These are phyloP conservation scores for Trifolium dubium DNA, from an alignment of 306 rosid species.

Conservation along the genomic window DNA sequence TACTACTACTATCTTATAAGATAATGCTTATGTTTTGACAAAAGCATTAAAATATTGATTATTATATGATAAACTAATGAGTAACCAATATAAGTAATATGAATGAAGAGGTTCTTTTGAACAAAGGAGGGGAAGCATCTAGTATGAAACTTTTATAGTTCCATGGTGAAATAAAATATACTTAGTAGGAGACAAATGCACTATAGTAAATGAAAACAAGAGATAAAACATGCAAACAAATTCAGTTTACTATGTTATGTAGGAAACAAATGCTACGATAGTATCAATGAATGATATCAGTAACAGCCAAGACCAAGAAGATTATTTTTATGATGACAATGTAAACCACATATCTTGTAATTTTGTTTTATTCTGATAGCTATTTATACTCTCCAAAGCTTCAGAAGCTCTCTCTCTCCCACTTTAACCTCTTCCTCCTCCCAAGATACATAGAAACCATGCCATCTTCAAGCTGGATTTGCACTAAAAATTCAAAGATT, in stretches of 20 bases:
- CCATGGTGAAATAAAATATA: conserved; percentile 4
- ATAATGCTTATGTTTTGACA: neutral
- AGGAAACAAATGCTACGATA: conserved; percentile 38
- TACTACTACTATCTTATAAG: neutral
- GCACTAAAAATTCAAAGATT: conserved; percentile 49
- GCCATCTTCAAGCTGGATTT: conserved; percentile 58
- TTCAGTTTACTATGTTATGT: neutral
- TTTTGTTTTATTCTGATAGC: conserved; percentile 25
- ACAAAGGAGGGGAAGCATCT: neutral
- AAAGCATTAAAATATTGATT: neutral
- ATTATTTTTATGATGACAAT: conserved; percentile 33
- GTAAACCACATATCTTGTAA: neutral
- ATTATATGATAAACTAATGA: neutral
- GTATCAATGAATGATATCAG: conserved; percentile 42
- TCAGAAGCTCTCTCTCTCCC: conserved; percentile 26
- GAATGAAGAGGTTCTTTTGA: neutral
- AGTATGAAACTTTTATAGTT: conserved; percentile 7
- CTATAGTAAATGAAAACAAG: conserved; percentile 29
- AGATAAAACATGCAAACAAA: conserved; percentile 30
- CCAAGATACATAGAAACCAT: conserved; percentile 37
- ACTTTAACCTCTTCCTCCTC: conserved; percentile 15
- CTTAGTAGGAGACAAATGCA: conserved; percentile 18
- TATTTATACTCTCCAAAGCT: conserved; percentile 28
- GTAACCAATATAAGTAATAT: neutral
- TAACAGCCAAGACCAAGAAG: conserved; percentile 29